These are phyloP conservation scores for Oidium heveae DNA, from an alignment of 2,329 filamentous ascomycete species.

Conservation along the genomic window DNA sequence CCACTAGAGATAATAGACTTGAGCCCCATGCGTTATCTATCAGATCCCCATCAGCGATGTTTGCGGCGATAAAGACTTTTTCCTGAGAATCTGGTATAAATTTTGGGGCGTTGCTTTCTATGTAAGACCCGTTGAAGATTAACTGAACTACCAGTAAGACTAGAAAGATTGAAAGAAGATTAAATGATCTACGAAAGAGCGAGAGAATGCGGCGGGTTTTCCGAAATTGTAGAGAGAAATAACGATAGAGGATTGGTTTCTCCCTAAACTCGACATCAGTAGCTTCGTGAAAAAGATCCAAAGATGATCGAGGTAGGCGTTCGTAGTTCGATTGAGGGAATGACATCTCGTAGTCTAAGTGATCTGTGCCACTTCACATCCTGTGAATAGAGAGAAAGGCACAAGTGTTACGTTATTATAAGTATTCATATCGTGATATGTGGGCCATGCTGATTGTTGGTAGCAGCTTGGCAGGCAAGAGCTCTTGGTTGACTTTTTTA, in stretches of 20 bases:
- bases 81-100: constrained; percentile 17
- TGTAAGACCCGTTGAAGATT: constrained; percentile 20
- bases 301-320: constrained; percentile 2
- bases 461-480: no score
- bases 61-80: constrained; percentile 49
- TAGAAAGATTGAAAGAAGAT: constrained; percentile 6
- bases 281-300: background rate
- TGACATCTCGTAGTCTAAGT: background rate
- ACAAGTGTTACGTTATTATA: no score
- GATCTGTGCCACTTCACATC: no score
- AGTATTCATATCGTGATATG: no score
- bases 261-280: constrained; percentile 7
- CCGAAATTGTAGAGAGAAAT: constrained; percentile 4
- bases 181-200: constrained; percentile 7
- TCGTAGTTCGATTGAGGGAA: background rate
- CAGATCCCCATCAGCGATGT: constrained; percentile 41
- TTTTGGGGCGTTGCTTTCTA: constrained; percentile 8
- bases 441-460: no score
- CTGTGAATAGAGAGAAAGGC: no score
- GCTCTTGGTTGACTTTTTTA: no score
- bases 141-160: constrained; percentile 9
- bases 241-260: constrained; percentile 5
- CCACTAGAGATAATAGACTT: constrained; percentile 32
- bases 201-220: constrained; percentile 2
- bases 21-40: constrained; percentile 38